These are phyloP conservation scores for Malus hybrid DNA, from an alignment of 331 rosid genomes.

Conservation along the genomic window DNA sequence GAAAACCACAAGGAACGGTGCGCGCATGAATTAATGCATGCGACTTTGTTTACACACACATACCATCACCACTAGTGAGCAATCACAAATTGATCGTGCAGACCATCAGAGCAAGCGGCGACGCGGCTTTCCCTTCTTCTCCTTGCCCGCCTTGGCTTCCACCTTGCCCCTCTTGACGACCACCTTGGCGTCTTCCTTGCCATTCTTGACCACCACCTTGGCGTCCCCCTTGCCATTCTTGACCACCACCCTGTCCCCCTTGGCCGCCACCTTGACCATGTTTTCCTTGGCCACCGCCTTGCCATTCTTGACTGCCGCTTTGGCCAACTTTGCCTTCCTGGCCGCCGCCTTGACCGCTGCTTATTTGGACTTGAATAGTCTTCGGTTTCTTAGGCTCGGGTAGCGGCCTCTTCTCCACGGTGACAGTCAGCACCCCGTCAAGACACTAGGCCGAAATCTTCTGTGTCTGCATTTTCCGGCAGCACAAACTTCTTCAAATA, in stretches of 20 bases:
- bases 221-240: no score
- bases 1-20: no score
- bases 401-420: constrained; percentile 55
- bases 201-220: background rate
- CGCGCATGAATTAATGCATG: no score
- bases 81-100: no score
- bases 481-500: constrained; percentile 66
- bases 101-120: no score
- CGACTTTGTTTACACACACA: no score
- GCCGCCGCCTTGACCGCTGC: background rate
- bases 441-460: constrained; percentile 49
- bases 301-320: background rate
- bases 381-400: constrained; percentile 83
- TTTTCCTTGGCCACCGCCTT: background rate
- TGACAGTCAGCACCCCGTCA: constrained; percentile 70
- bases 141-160: background rate
- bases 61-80: no score
- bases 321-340: background rate
- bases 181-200: no score
- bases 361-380: constrained; percentile 55
- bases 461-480: constrained; percentile 65
- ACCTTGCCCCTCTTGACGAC: no score
- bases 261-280: background rate
- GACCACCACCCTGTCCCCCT: background rate
- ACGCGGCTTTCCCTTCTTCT: background rate